A percentile compares a stretch with the other conserved stretches of the same genome.
Evolutionary conservation across 768 basidiomycete species (phyloP).

Genomic region (Boletus edulis): DNA sequence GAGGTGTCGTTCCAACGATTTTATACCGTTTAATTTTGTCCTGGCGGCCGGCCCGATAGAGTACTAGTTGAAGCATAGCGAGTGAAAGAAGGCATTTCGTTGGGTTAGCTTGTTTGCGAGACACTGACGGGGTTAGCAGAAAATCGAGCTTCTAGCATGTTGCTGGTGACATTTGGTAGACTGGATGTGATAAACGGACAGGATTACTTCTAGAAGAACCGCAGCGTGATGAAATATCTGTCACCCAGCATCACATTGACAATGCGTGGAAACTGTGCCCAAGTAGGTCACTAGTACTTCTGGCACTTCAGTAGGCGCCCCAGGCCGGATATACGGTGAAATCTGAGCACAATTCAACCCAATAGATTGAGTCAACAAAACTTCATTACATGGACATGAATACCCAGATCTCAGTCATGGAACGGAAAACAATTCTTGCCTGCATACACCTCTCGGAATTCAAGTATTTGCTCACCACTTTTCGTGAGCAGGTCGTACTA

Average conservation of each 20-base stretch:
- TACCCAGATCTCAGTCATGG: neutral
- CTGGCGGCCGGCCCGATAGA: neutral
- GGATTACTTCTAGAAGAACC: neutral
- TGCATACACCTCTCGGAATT: neutral
- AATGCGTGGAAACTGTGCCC: neutral
- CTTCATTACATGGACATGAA: neutral
- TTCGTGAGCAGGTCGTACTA: slow-evolving; percentile 54
- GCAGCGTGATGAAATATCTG: too few species aligned
- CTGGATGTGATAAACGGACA: too few species aligned
- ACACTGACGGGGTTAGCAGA: neutral
- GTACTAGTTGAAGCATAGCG: neutral
- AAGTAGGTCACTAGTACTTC: neutral
- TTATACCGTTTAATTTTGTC: slow-evolving; percentile 2
- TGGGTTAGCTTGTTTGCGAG: neutral
- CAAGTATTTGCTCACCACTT: slow-evolving; percentile 38
- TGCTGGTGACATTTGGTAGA: neutral
- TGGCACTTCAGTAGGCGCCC: too few species aligned
- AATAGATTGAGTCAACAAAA: neutral
- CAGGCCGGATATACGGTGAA: neutral
- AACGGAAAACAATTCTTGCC: too few species aligned
- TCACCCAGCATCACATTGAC: too few species aligned
- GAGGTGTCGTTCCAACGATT: neutral
- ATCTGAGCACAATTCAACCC: neutral
- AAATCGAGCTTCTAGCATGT: neutral
- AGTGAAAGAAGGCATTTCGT: neutral